phyloP scores from a whole-genome alignment of 2,329 filamentous ascomycete genomes.

The Talaromyces sp. region DNA sequence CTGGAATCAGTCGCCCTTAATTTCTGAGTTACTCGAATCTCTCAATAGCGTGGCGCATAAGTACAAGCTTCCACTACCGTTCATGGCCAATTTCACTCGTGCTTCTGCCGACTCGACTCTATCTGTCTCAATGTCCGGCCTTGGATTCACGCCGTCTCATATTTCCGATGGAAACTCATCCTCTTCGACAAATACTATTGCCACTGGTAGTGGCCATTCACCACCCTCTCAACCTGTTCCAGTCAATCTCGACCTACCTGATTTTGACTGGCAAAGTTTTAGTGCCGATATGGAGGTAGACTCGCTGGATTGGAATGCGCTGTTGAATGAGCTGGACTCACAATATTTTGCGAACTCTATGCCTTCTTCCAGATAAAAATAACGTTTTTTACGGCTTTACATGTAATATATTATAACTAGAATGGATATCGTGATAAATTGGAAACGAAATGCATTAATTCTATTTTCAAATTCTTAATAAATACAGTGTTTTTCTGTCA shows the following conservation, averaged over 20 bases:
- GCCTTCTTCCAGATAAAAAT: not conserved
- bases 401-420: not conserved
- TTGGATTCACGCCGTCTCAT: not conserved
- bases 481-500: too few species aligned
- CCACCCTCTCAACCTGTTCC: not conserved
- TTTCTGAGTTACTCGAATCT: constrained; percentile 25
- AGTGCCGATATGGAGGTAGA: constrained; percentile 14
- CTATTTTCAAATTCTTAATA: not conserved
- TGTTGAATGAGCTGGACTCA: constrained; percentile 16
- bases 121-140: not conserved
- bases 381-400: not conserved
- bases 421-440: not conserved
- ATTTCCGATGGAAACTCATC: not conserved
- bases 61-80: constrained; percentile 14
- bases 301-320: constrained; percentile 15
- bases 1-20: constrained; percentile 22
- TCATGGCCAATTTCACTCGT: not conserved
- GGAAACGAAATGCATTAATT: not conserved
- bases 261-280: constrained; percentile 18
- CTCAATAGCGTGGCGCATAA: constrained; percentile 24
- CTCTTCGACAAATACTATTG: not conserved
- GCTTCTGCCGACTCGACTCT: not conserved
- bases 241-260: constrained; percentile 11
- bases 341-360: constrained; percentile 1
- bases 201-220: not conserved